phyloP scores from a whole-genome alignment of 495 filamentous ascomycete species.

The Penicillium lividum region DNA sequence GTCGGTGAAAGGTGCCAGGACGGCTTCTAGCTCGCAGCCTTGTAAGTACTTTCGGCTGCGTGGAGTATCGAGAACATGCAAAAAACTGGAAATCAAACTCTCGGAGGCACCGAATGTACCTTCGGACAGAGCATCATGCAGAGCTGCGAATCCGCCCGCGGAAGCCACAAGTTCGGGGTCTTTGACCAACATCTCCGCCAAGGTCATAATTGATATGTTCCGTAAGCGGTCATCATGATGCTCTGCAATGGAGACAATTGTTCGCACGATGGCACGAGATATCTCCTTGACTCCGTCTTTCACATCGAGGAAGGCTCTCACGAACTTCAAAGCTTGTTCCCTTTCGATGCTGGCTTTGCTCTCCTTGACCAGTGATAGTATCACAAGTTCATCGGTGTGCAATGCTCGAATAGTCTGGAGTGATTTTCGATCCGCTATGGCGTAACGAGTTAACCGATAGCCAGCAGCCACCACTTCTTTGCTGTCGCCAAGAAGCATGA shows the following conservation, averaged over 20 bases:
- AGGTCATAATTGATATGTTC: slow-evolving; percentile 86
- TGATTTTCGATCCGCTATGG: slow-evolving; percentile 87
- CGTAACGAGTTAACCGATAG: slow-evolving; percentile 90
- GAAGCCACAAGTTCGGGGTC: slow-evolving; percentile 76
- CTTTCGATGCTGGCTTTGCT: slow-evolving; percentile 94
- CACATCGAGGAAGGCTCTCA: slow-evolving; percentile 91
- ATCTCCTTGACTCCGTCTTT: slow-evolving; percentile 90
- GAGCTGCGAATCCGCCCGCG: slow-evolving; percentile 75
- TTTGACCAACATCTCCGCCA: slow-evolving; percentile 86
- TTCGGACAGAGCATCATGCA: slow-evolving; percentile 84
- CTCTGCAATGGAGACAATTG: slow-evolving; percentile 87
- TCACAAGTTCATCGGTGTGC: slow-evolving; percentile 90
- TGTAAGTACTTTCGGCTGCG: slow-evolving; percentile 75
- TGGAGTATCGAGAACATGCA: slow-evolving; percentile 86
- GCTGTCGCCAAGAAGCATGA: slow-evolving; percentile 91
- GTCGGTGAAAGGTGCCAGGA: slow-evolving; percentile 89
- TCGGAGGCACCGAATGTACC: slow-evolving; percentile 91
- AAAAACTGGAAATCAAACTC: slow-evolving; percentile 77
- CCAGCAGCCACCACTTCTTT: slow-evolving; percentile 94
- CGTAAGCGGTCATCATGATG: slow-evolving; percentile 83
- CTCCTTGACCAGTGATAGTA: slow-evolving; percentile 89
- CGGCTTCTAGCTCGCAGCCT: slow-evolving; percentile 76
- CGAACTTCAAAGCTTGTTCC: slow-evolving; percentile 96
- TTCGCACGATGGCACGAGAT: slow-evolving; percentile 79
- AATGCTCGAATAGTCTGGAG: slow-evolving; percentile 82